Evolutionary conservation across 768 basidiomycete species (phyloP), one percentile per base, ranked within the genome.

Genomic region (Xerocomellus chrysenteron): DNA sequence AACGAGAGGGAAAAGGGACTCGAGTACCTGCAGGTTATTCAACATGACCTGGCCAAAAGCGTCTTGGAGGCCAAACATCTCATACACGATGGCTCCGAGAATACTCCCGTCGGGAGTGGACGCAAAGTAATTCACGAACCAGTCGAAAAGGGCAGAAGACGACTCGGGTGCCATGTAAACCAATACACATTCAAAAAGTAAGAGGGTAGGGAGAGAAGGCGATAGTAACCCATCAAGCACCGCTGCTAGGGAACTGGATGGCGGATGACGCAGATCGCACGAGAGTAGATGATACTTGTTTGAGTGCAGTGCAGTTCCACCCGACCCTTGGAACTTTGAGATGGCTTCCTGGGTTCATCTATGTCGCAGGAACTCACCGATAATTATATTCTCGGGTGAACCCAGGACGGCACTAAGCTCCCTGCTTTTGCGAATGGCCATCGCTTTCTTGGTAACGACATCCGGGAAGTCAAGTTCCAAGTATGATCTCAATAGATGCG

Each of bases 41-140:
- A 87, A 74, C 94, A 99, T 98, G 21, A 98, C 90, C 32, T 80
- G 80, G n/a, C 96, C 97, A 73, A 98, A 98, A 0, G 84, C 65
- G 67, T 98, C 96, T 19, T 84, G 78, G 5, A 98, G 76, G 2
- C 87, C 88, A 67, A 92, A 95, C 90, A 98, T 98, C 17, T 61
- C 96, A 66, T 98, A 98, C 17, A 94, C 80, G 14, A 94, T 73
- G 4, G 79, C 82, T 26, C 83, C 86, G 2, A 84, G 74, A 39
- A 54, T 16, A 13, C 64, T 50, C 37, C 53, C 48, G 12, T 54
- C 37, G n/a, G 32, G 19, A 56, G 45, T 26, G 14, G 59, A 60
- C 11, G 54, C n/a, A 65, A 83, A 85, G 54, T 78, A 78, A 53
- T 81, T 75, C 2, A 81, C 76, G 65, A 95, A 94, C 90, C 91